These are phyloP conservation scores for Alternaria dauci DNA, from an alignment of 2,329 filamentous ascomycete genomes.

Conservation along the genomic window DNA sequence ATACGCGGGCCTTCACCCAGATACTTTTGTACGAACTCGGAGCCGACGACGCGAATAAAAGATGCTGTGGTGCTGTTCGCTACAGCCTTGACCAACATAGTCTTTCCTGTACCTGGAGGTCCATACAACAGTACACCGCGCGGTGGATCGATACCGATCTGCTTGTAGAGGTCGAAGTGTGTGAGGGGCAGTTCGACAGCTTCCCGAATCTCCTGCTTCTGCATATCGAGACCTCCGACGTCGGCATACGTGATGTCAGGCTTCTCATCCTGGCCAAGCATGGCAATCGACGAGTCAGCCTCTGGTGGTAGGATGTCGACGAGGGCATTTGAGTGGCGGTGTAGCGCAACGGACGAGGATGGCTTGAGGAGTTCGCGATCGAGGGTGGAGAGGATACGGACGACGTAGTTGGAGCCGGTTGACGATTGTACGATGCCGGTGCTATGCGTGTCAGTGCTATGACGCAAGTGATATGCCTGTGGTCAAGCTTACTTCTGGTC, in stretches of 20 bases:
- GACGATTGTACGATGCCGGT: constrained; percentile 99
- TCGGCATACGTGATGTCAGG: constrained; percentile 98
- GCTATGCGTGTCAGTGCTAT: constrained; percentile 58
- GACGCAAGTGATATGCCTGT: constrained; percentile 1
- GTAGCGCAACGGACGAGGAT: constrained; percentile 94
- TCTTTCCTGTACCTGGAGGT: constrained; percentile 94
- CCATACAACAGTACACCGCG: constrained; percentile 96
- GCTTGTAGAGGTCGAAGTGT: constrained; percentile 98
- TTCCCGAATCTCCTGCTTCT: constrained; percentile 99
- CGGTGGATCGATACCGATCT: constrained; percentile 98
- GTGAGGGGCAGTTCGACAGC: constrained; percentile 96
- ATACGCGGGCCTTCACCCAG: constrained; percentile 96
- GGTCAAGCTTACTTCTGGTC: constrained; percentile 83
- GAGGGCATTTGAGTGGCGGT: constrained; percentile 97
- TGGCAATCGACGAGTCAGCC: constrained; percentile 97
- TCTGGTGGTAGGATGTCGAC: constrained; percentile 99
- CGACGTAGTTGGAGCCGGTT: constrained; percentile 98
- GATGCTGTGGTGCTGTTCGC: constrained; percentile 98
- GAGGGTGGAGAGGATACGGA: constrained; percentile 96
- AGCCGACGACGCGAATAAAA: constrained; percentile 97
- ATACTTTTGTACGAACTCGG: constrained; percentile 99
- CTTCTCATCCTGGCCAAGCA: constrained; percentile 96
- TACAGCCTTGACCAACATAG: constrained; percentile 97
- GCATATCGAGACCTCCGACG: constrained; percentile 97
- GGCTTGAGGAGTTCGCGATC: constrained; percentile 98